Percentiles rank a stretch among this genome's conserved stretches.
Conservation (phyloP, 352 stramenopile genomes). For the Globisporangium perplexum region DNA sequence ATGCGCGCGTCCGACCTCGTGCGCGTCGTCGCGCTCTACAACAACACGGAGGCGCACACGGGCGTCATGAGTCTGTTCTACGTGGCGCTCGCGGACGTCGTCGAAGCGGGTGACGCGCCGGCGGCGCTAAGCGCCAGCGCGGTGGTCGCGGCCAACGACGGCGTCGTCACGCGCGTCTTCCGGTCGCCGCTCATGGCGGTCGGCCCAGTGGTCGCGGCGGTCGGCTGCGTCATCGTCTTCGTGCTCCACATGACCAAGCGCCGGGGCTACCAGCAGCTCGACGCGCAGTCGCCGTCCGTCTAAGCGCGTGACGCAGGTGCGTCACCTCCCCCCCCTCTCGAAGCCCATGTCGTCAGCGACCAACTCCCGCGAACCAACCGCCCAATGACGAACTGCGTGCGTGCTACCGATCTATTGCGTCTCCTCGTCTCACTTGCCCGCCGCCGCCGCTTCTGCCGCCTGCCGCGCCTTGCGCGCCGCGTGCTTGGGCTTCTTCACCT, state of each 20-base stretch:
- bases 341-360: background rate
- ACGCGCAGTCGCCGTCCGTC: conserved; percentile 2
- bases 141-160: background rate
- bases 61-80: conserved; percentile 81
- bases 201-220: conserved; percentile 17
- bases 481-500: conserved; percentile 69
- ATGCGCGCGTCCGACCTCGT: conserved; percentile 66
- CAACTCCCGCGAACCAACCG: too few relatives aligned
- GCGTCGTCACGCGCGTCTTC: conserved; percentile 3
- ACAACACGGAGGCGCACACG: conserved; percentile 73
- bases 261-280: conserved; percentile 42
- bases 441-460: conserved; percentile 33
- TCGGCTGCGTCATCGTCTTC: conserved; percentile 18
- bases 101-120: conserved; percentile 12
- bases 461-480: conserved; percentile 55
- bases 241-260: conserved; percentile 43
- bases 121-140: conserved; percentile 5
- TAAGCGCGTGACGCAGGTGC: background rate
- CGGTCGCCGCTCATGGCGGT: conserved; percentile 15
- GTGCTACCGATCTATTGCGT: conserved; percentile 6
- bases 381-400: too few relatives aligned
- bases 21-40: conserved; percentile 72
- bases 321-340: too few relatives aligned
- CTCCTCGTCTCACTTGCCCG: background rate
- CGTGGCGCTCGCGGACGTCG: conserved; percentile 59